These are phyloP conservation scores for Aureobasidium sp. DNA, from an alignment of 2,329 filamentous ascomycete genomes.

Conservation along the genomic window DNA sequence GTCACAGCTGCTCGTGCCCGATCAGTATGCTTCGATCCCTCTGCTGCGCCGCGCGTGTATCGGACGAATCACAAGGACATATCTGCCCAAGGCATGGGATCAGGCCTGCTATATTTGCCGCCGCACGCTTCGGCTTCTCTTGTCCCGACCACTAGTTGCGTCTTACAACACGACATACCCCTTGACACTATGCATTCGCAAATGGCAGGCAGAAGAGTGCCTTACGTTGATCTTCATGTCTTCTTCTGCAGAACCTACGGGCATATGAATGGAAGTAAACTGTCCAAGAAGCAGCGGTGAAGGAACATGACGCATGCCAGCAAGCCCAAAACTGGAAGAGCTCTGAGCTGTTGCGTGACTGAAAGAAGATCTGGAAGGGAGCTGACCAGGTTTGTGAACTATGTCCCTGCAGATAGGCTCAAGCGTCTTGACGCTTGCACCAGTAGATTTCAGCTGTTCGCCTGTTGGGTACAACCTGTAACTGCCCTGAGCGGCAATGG, in stretches of 20 bases:
- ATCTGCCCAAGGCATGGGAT: neutral
- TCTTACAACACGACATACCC: neutral
- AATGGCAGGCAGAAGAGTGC: neutral
- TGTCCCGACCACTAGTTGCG: neutral
- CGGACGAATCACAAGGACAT: neutral
- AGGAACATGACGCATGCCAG: neutral
- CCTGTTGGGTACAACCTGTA: neutral
- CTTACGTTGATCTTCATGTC: conserved; percentile 5
- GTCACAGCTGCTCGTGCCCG: neutral
- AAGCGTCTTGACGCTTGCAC: neutral
- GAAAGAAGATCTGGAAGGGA: neutral
- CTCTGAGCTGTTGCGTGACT: neutral
- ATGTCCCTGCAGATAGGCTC: conserved; percentile 6
- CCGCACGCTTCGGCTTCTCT: neutral
- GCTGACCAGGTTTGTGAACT: conserved; percentile 4
- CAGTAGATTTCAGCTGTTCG: neutral
- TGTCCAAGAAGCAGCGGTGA: conserved; percentile 7
- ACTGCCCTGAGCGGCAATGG: conserved; percentile 1
- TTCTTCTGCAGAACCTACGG: neutral
- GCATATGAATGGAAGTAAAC: neutral
- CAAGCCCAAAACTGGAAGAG: neutral
- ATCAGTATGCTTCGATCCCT: neutral
- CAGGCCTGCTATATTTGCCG: neutral
- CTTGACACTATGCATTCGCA: neutral
- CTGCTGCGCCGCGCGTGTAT: neutral